Evolutionary conservation across 768 basidiomycete species (phyloP), one percentile per base, ranked within the genome.

Genomic region (Phylloporus rhodoxanthus): DNA sequence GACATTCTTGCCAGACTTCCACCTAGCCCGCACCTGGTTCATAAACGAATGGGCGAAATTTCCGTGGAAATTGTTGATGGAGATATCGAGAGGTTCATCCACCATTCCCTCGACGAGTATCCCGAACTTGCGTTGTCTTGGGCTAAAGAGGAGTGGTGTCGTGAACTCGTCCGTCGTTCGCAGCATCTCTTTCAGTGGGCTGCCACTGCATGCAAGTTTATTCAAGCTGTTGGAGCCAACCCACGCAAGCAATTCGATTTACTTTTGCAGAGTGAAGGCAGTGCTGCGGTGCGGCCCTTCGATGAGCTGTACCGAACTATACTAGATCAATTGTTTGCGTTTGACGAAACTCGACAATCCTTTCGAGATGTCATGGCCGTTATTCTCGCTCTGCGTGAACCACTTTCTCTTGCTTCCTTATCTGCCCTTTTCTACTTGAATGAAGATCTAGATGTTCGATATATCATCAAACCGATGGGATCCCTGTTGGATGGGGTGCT

Each of bases 71-170:
- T 5, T 4, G 26, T 48, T 0, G 44, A 55, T 3, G 15, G 8
- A 4, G 54, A 55, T 20, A 47, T 55, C 7, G 9, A 15, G 4
- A 40, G 21, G 13, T 51, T 55, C 8, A 48, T 34, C 2, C 26
- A 4, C 20, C 34, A 34, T 34, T 34, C 34, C n/a, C 34, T 34
- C 7, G n/a, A 17, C n/a, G 6, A 17, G n/a, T 8, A 43, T 8
- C 6, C 36, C 4, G 47, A 28, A 7, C 47, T 56, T n/a, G 47
- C 46, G 2, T 19, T 5, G 13, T 19, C 17, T 9, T 8, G 42
- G 23, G 4, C 28, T 11, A 20, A 26, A 4, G 26, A 8, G n/a
- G 28, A 6, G 15, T 43, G 34, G 34, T 34, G 34, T 17, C 34
- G 8, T 1, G n/a, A n/a, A 8, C 34, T 34, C 8, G 34, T 34